Evolutionary conservation across 768 basidiomycete genomes (phyloP), one percentile per base, ranked within the genome.

Genomic region (Psilocybe cubensis): DNA sequence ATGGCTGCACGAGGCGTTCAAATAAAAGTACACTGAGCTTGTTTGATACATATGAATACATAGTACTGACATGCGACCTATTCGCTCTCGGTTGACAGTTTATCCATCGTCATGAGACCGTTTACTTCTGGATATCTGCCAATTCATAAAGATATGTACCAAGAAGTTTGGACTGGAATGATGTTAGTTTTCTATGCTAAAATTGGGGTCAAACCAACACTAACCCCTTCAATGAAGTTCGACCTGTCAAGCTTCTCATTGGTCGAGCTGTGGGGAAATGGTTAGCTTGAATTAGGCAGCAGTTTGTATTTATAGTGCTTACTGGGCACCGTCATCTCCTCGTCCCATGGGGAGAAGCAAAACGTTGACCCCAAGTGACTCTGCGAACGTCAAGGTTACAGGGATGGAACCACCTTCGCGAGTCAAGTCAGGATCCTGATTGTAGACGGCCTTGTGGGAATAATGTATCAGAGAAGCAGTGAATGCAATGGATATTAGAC

Each of bases 391-490:
- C 56, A 98, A 80, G 3, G 94, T 96, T 27, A 96, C 92, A 0
- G 95, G 95, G 60, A 96, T 96, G 5, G 92, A 93, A 4, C 96
- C 96, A n/a, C 94, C 94, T 70, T 96, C 94, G 40, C 94, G 85
- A 1, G 90, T 94, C 57, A 89, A 76, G 68, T 96, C 92, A 0
- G 94, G 94, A 4, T 84, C 83, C 68, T 81, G 80, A 44, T 83
- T 78, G 74, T 93, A 95, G 8, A 95, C 68, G n/a, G 70, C 71
- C 80, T 82, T 43, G 28, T 17, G 25, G 38, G 45, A 25, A 12
- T 14, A 47, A 38, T 20, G 68, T 6, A 54, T 48, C 44, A 25
- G 73, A 69, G 74, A 77, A 56, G 64, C 60, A 6, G 35, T 9
- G 21, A 23, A n/a, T 17, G 12, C 23, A 43, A 33, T 43, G 52